Conservation (phyloP, 106 monocot genomes). For the Acanthochlamys bracteata region DNA sequence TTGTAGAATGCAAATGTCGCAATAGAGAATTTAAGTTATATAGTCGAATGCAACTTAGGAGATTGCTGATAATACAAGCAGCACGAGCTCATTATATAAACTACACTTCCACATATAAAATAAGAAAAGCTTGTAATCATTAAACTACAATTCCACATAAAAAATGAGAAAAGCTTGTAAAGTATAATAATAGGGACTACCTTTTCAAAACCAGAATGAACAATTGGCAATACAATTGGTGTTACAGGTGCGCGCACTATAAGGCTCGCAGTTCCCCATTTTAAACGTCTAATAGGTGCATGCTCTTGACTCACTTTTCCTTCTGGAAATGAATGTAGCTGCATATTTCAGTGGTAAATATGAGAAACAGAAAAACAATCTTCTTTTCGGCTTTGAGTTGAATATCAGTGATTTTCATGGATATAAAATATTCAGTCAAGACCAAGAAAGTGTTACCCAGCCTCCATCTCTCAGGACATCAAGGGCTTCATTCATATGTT, state of each 20-base stretch:
- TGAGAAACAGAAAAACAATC: slow-evolving; percentile 7
- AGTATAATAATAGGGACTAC: too few relatives aligned
- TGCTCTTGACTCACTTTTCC: slow-evolving; percentile 73
- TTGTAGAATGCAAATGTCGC: too few relatives aligned
- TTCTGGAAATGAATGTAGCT: slow-evolving; percentile 99
- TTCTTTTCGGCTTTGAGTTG: too few relatives aligned
- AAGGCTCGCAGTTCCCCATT: slow-evolving; percentile 99
- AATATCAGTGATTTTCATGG: too few relatives aligned
- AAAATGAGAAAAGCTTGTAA: too few relatives aligned
- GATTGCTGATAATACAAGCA: too few relatives aligned
- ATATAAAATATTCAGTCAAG: not conserved
- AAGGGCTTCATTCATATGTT: slow-evolving; percentile 83
- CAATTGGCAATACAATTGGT: slow-evolving; percentile 80
- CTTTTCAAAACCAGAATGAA: slow-evolving; percentile 94
- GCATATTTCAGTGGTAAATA: slow-evolving; percentile 13
- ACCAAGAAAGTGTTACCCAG: slow-evolving; percentile 53
- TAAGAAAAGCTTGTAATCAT: too few relatives aligned
- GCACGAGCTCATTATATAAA: too few relatives aligned
- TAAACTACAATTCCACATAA: too few relatives aligned
- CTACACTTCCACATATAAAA: too few relatives aligned
- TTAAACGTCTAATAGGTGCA: slow-evolving; percentile 71
- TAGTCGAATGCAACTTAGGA: too few relatives aligned
- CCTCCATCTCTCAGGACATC: slow-evolving; percentile 68
- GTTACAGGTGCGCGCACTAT: slow-evolving; percentile 72
- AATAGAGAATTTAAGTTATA: too few relatives aligned